phyloP scores from a whole-genome alignment of 176 grass and related monocot genomes.

The Zea luxurians region DNA sequence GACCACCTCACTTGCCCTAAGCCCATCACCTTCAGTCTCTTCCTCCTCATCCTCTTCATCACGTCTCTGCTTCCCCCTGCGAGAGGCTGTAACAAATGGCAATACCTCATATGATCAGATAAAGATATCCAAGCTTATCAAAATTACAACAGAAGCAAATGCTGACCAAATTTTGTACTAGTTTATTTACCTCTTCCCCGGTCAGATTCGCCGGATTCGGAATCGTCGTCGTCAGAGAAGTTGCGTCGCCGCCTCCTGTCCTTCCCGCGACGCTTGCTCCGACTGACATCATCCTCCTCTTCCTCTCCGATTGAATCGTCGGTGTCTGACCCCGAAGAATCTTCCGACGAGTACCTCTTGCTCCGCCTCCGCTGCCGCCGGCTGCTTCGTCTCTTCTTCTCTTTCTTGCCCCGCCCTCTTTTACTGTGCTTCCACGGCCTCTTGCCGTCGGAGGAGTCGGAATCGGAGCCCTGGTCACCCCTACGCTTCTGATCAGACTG shows the following conservation, averaged over 20 bases:
- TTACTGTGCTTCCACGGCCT: conserved; percentile 23
- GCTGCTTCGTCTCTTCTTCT: conserved; percentile 31
- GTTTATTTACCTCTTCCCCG: conserved; percentile 41
- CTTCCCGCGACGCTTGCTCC: conserved; percentile 52
- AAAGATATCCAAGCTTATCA: not conserved
- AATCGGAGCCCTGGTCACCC: conserved; percentile 40
- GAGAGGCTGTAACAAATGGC: conserved; percentile 32
- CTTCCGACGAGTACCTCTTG: conserved; percentile 39
- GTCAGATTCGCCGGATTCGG: conserved; percentile 39
- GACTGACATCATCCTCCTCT: conserved; percentile 38
- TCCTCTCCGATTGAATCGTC: conserved; percentile 38
- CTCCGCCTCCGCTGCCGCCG: conserved; percentile 21
- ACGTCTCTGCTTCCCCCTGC: conserved; percentile 28
- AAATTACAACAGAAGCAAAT: not conserved
- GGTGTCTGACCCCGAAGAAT: conserved; percentile 5
- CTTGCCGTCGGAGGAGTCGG: conserved; percentile 38
- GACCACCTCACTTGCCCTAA: conserved; percentile 53
- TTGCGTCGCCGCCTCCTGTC: conserved; percentile 1
- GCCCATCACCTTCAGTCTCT: conserved; percentile 25
- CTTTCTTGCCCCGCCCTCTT: conserved; percentile 36
- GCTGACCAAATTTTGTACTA: not conserved
- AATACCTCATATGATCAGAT: not conserved
- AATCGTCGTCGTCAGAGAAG: conserved; percentile 48
- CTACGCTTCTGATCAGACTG: conserved; percentile 25
- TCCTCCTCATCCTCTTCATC: conserved; percentile 30